phyloP scores from a whole-genome alignment of 2,329 filamentous ascomycete genomes.

The Passalora sequoiae region DNA sequence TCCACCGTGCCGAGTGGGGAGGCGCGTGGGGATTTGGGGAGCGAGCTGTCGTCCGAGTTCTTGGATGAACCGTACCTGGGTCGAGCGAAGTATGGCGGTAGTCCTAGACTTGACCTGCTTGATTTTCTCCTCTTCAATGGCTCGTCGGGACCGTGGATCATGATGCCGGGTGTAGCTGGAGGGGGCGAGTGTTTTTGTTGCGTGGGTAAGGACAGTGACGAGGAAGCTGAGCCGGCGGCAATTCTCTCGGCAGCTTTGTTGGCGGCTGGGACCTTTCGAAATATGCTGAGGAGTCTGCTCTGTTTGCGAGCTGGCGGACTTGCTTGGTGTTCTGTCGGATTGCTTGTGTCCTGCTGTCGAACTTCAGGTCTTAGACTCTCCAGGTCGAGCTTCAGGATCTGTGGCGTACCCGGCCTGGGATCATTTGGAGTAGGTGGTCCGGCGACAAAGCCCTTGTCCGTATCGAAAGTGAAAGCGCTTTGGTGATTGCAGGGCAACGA shows the following conservation, averaged over 20 bases:
- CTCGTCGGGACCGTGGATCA: conserved; percentile 10
- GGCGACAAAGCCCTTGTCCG: conserved; percentile 19
- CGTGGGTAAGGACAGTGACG: background rate
- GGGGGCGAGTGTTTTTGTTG: too few species aligned
- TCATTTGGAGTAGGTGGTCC: conserved; percentile 4
- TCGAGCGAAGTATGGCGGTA: conserved; percentile 17
- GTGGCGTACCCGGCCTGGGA: too few species aligned
- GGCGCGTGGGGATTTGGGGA: conserved; percentile 8
- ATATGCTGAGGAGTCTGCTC: conserved; percentile 19
- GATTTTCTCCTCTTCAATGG: conserved; percentile 2
- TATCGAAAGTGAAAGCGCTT: too few species aligned
- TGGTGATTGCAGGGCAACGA: background rate
- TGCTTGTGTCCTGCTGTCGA: background rate
- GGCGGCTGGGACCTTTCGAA: conserved; percentile 18
- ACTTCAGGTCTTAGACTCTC: conserved; percentile 4
- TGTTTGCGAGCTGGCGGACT: conserved; percentile 13
- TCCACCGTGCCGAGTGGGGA: conserved; percentile 9
- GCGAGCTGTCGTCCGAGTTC: conserved; percentile 10
- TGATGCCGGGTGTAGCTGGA: conserved; percentile 15
- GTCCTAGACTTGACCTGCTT: conserved; percentile 13
- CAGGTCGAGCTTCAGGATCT: too few species aligned
- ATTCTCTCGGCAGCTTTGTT: too few species aligned
- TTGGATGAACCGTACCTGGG: background rate
- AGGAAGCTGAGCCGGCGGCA: too few species aligned
- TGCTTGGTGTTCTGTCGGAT: background rate